Evolutionary conservation across 2,329 filamentous ascomycete species (phyloP), one percentile per base, ranked within the genome.

Genomic region (Sporothrix phasma): DNA sequence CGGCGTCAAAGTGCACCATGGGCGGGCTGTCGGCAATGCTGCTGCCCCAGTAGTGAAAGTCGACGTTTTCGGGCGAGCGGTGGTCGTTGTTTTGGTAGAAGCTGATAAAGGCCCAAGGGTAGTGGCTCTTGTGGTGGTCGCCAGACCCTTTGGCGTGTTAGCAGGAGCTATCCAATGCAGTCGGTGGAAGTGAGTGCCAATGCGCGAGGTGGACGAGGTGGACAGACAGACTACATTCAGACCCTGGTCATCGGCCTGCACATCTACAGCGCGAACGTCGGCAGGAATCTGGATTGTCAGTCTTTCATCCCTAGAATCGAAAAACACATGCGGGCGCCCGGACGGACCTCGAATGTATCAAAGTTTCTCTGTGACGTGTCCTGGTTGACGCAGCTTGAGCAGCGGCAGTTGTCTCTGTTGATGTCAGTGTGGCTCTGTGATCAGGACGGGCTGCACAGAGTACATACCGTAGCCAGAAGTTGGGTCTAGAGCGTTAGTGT

Each of bases 391-490:
- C 89, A 92, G 66, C 77, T 73, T 1, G 74, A 69, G 71, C 88
- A 92, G 65, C 85, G 86, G 71, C 89, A 92, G 70, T 90, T 88
- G 69, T 92, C 88, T 67, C 88, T 87, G 45, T 31, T 15, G n/a
- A 10, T 47, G 58, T 45, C 10, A 56, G 49, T 39, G 7, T 29
- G 22, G 22, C 22, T 5, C 7, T 29, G 7, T n/a, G 47, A 6
- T 31, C 13, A 31, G 0, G 0, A 39, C 5, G 11, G 10, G 22
- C 6, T 7, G 65, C 66, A 5, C 49, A 69, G 10, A 24, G 11
- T 7, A 65, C 66, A 5, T 53, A 69, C 69, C 69, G 64, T 10
- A 70, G 53, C 69, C 68, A 70, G 1, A 70, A 51, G 59, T 69
- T 69, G 3, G 68, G 68, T 24, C 68, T 69, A 37, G 7, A n/a